Evolutionary conservation across 495 filamentous ascomycete genomes (phyloP).

Genomic region (Aspergillus incahuasiensis): DNA sequence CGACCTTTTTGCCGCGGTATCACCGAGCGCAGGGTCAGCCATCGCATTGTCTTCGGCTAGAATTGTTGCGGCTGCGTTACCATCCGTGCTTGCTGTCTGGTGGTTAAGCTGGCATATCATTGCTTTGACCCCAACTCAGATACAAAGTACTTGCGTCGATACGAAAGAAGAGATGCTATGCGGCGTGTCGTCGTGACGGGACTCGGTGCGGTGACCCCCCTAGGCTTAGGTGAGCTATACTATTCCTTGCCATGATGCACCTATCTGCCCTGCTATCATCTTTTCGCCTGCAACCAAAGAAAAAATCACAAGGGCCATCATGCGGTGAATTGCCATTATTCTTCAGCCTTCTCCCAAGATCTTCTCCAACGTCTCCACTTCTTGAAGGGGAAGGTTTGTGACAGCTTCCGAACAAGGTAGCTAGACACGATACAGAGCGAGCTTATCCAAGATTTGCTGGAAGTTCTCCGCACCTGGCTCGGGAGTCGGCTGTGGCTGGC

Average conservation of each 20-base stretch:
- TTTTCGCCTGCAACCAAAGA: not conserved
- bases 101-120: not conserved
- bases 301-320: not conserved
- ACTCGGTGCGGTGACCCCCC: constrained; percentile 84
- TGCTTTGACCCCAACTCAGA: not conserved
- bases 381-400: constrained; percentile 22
- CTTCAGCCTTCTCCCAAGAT: constrained; percentile 2
- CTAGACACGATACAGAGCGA: constrained; percentile 10
- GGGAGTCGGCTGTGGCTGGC: not conserved
- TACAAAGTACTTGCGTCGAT: not conserved
- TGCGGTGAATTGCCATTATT: not conserved
- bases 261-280: not conserved
- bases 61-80: not conserved
- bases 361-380: constrained; percentile 19
- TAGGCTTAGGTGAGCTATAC: constrained; percentile 64
- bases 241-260: not conserved
- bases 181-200: constrained; percentile 94
- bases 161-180: constrained; percentile 51
- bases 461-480: not conserved
- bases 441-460: not conserved
- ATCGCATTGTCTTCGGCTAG: constrained; percentile 4
- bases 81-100: not conserved
- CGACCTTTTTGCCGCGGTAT: not conserved
- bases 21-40: not conserved
- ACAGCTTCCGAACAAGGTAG: constrained; percentile 17